Evolutionary conservation across 2,329 filamentous ascomycete genomes (phyloP).

Genomic region (Apiospora pterosperma): DNA sequence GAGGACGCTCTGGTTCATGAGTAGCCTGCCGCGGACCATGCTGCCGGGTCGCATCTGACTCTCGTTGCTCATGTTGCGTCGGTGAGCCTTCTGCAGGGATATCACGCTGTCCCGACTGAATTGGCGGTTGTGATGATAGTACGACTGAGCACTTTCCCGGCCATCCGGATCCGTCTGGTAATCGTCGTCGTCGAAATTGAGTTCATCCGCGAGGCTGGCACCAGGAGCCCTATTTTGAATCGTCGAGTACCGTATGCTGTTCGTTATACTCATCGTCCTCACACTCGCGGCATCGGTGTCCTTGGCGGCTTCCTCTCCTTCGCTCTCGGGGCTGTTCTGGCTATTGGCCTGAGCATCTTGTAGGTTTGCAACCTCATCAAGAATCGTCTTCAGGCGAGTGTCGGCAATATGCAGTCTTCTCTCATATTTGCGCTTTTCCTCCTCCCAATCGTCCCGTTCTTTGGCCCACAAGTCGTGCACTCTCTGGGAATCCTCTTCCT

Average conservation of each 20-base stretch:
- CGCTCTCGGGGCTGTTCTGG: constrained; percentile 45
- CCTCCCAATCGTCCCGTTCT: constrained; percentile 82
- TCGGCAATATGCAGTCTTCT: constrained; percentile 88
- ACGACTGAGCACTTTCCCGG: constrained; percentile 58
- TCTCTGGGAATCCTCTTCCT: constrained; percentile 80
- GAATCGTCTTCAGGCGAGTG: constrained; percentile 73
- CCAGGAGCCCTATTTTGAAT: constrained; percentile 61
- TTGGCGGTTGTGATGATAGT: constrained; percentile 46
- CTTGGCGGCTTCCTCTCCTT: constrained; percentile 57
- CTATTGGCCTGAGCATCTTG: constrained; percentile 52
- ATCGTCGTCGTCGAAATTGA: constrained; percentile 80
- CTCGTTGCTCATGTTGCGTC: constrained; percentile 56
- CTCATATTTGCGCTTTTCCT: constrained; percentile 78
- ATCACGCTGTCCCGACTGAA: constrained; percentile 56
- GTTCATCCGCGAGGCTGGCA: constrained; percentile 83
- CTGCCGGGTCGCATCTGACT: constrained; percentile 55
- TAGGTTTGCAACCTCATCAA: constrained; percentile 79
- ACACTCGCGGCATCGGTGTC: constrained; percentile 73
- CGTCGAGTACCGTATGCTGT: constrained; percentile 71
- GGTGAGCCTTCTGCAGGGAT: constrained; percentile 40
- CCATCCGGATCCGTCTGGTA: constrained; percentile 70
- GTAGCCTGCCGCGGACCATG: constrained; percentile 48
- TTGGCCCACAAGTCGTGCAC: constrained; percentile 77
- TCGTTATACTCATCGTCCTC: constrained; percentile 68
- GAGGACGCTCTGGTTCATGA: constrained; percentile 51